These are phyloP conservation scores for Gossypium trilobum DNA, from an alignment of 441 rosid genomes.

Conservation along the genomic window DNA sequence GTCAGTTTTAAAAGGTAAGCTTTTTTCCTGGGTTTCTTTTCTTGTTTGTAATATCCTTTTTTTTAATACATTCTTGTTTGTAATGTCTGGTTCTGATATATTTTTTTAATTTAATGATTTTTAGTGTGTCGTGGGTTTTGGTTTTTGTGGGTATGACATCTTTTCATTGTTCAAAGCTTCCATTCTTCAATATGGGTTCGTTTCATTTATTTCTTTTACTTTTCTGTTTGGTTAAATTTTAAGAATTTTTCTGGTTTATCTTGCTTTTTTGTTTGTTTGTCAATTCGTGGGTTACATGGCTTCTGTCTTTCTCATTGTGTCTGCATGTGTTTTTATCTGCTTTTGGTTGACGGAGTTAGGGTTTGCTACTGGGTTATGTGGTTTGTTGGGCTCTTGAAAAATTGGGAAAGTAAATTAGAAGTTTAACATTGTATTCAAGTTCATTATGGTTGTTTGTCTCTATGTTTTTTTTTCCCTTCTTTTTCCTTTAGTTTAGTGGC, in stretches of 20 bases:
- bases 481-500: neutral
- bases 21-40: neutral
- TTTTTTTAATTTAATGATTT: neutral
- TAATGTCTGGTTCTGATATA: neutral
- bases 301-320: too few species aligned
- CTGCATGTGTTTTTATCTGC: neutral
- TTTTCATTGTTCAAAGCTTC: neutral
- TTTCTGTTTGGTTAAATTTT: neutral
- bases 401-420: neutral
- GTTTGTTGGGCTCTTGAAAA: neutral
- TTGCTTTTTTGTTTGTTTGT: neutral
- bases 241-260: neutral
- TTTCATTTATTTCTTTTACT: neutral
- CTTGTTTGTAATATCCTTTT: neutral
- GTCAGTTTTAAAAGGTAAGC: neutral
- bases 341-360: neutral
- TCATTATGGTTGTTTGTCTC: neutral
- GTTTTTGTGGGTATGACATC: neutral
- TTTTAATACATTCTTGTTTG: neutral
- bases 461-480: neutral
- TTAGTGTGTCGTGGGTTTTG: neutral
- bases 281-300: neutral
- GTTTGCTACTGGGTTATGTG: neutral
- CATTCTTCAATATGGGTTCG: neutral
- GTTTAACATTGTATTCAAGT: neutral